phyloP scores from a whole-genome alignment of 2,329 filamentous ascomycete genomes.

The Neonectria neomacrospora region DNA sequence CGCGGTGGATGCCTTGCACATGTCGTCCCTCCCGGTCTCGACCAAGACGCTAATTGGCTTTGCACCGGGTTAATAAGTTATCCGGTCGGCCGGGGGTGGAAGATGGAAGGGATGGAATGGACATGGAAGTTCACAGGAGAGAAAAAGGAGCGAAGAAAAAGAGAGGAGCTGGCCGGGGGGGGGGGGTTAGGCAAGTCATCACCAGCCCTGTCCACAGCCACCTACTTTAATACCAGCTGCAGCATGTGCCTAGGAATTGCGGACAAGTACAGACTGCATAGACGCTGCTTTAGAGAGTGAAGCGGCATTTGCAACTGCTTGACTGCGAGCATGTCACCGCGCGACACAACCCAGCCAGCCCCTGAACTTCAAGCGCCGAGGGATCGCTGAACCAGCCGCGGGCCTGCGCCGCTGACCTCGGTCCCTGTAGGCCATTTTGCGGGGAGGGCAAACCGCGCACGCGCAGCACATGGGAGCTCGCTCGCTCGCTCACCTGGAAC shows the following conservation, averaged over 20 bases:
- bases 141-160: conserved; percentile 4
- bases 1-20: conserved; percentile 5
- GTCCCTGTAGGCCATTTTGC: conserved; percentile 13
- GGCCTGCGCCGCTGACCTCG: conserved; percentile 9
- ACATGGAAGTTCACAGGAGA: too few relatives aligned
- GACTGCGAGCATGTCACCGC: conserved; percentile 2
- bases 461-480: neutral
- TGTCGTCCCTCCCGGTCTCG: neutral
- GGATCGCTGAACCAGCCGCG: conserved; percentile 12
- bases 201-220: conserved; percentile 1
- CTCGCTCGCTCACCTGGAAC: neutral
- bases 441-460: neutral
- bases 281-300: conserved; percentile 8
- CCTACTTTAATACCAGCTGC: neutral
- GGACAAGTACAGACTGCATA: neutral
- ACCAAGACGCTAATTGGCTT: neutral
- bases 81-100: conserved; percentile 10
- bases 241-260: neutral
- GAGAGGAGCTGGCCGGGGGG: conserved; percentile 2
- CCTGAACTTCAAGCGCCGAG: conserved; percentile 1
- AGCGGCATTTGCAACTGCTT: conserved; percentile 9
- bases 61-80: conserved; percentile 20
- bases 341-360: neutral
- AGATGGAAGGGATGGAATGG: neutral
- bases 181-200: conserved; percentile 21